Evolutionary conservation across 768 basidiomycete species (phyloP).

Genomic region (Solioccasus polychromus): DNA sequence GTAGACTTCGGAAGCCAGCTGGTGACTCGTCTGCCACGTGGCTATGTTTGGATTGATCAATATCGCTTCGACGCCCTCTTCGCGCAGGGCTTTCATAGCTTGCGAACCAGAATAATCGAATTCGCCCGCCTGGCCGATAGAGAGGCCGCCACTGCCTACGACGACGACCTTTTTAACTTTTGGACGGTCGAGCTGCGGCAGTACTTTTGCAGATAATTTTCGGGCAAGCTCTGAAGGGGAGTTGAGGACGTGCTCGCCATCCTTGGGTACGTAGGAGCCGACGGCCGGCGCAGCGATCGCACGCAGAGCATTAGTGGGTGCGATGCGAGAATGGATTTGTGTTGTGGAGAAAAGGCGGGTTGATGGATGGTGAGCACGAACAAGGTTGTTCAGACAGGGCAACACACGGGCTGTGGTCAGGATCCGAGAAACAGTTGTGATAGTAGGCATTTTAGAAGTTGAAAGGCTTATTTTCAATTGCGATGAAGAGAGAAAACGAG

Average conservation of each 20-base stretch:
- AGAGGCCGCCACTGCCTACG: conserved; percentile 93
- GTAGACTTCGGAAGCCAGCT: conserved; percentile 95
- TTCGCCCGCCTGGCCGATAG: conserved; percentile 98
- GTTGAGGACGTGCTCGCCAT: conserved; percentile 75
- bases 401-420: conserved; percentile 12
- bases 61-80: conserved; percentile 91
- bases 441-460: conserved; percentile 11
- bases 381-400: conserved; percentile 16
- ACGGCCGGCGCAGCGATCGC: conserved; percentile 77
- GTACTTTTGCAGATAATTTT: conserved; percentile 88
- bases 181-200: conserved; percentile 87
- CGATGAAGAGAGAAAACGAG: conserved; percentile 27
- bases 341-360: conserved; percentile 53
- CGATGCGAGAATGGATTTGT: conserved; percentile 34
- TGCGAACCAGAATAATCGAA: conserved; percentile 99
- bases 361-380: conserved; percentile 18
- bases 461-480: conserved; percentile 11
- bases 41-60: conserved; percentile 99
- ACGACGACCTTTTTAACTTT: conserved; percentile 94
- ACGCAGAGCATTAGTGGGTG: conserved; percentile 51
- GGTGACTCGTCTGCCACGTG: conserved; percentile 98
- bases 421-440: conserved; percentile 6
- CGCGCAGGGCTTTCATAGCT: conserved; percentile 94
- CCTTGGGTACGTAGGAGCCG: conserved; percentile 61
- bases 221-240: conserved; percentile 95